These are phyloP conservation scores for Avena sativa DNA, from an alignment of 176 grass and related monocot genomes.

Conservation along the genomic window DNA sequence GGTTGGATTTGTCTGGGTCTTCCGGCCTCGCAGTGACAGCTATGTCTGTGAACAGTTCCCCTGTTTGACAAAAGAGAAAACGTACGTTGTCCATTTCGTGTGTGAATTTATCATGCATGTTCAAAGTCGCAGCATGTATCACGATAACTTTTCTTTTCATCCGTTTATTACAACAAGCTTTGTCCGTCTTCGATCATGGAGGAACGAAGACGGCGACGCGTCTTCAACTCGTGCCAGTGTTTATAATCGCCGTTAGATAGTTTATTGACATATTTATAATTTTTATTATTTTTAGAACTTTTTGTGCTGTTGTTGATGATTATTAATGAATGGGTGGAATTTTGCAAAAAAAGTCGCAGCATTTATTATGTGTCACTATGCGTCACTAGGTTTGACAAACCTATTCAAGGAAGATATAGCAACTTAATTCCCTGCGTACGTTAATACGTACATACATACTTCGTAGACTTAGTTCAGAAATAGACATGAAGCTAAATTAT, in stretches of 20 bases:
- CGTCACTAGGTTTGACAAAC: constrained; percentile 43
- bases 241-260: too few relatives aligned
- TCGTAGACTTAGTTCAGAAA: constrained; percentile 23
- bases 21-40: not conserved
- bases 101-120: constrained; percentile 30
- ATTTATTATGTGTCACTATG: constrained; percentile 44
- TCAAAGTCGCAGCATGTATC: constrained; percentile 21
- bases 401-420: constrained; percentile 19
- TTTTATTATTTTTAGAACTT: too few relatives aligned
- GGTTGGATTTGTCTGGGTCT: constrained; percentile 42
- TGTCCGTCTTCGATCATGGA: too few relatives aligned
- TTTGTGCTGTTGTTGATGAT: too few relatives aligned
- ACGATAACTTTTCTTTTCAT: too few relatives aligned
- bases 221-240: too few relatives aligned
- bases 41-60: constrained; percentile 41
- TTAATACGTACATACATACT: not conserved
- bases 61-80: constrained; percentile 41
- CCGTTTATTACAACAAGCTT: too few relatives aligned
- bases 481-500: constrained; percentile 31
- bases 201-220: too few relatives aligned
- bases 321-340: too few relatives aligned
- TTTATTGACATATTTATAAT: too few relatives aligned
- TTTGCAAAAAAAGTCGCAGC: not conserved
- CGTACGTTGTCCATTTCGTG: constrained; percentile 9
- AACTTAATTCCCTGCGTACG: not conserved